A percentile compares a stretch with the other conserved stretches of the same genome.
Conservation (phyloP, 83 land plant genomes). For the Picea engelmannii region DNA sequence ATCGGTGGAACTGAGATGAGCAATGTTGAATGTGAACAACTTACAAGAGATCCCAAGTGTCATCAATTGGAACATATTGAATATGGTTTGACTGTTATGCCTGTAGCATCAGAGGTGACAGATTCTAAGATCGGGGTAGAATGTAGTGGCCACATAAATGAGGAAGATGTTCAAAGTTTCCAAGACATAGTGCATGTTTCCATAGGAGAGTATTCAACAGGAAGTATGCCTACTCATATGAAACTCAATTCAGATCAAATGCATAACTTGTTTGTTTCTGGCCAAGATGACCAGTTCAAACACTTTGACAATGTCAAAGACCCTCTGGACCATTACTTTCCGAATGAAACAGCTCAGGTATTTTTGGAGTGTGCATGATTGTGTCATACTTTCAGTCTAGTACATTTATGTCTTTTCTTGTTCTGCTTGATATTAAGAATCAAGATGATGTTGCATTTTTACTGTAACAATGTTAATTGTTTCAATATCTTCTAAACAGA, state of each 20-base stretch:
- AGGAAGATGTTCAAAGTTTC: not conserved
- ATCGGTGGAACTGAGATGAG: not conserved
- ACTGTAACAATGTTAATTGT: not conserved
- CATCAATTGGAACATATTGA: not conserved
- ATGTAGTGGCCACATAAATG: slow-evolving; percentile 1
- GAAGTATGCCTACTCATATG: not conserved
- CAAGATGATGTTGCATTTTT: not conserved
- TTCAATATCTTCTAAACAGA: not conserved
- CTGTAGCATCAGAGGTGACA: not conserved
- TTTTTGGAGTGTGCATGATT: not conserved
- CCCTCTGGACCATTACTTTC: slow-evolving; percentile 70
- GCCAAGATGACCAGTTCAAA: slow-evolving; percentile 26
- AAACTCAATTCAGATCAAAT: not conserved
- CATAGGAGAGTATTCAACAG: not conserved
- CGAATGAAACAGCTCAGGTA: slow-evolving; percentile 55
- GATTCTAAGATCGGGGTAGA: not conserved
- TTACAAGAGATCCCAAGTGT: slow-evolving; percentile 1
- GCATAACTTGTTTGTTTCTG: not conserved
- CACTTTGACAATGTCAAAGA: slow-evolving; percentile 74
- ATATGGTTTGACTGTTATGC: not conserved
- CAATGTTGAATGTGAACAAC: not conserved
- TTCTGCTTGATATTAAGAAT: not conserved
- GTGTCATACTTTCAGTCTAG: not conserved
- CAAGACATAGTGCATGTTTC: not conserved
- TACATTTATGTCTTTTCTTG: not conserved